Evolutionary conservation across 2,329 filamentous ascomycete genomes (phyloP), one percentile per base, ranked within the genome.

Genomic region (Rachicladosporium sp.): DNA sequence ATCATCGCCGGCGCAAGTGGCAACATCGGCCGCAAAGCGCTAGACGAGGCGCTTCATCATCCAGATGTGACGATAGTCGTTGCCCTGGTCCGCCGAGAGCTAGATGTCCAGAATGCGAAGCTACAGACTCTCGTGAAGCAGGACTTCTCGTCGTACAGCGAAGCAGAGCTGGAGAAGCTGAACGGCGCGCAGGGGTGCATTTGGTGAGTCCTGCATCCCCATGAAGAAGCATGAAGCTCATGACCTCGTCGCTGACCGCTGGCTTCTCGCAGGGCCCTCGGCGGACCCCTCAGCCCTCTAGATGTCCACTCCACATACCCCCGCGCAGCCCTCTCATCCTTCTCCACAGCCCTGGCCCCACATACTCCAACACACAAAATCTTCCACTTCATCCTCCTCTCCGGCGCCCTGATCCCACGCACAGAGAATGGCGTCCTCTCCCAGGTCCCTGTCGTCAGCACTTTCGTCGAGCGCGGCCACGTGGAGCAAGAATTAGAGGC

Each of bases 1-100:
- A 70, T 78, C 40, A 56, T 78, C 15, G 66, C 70, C 3, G 73
- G 74, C 27, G 62, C 60, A 10, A 78, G 71, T 10, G 74, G 74
- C 42, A 64, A 65, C 46, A 66, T 74, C 27, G 74, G 74, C 37
- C 49, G 60, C 21, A 67, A 67, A 46, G 61, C 74, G 13, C 62
- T 77, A 30, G 52, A 58, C 4, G 64, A 67, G 43, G 70, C 69
- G 48, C 61, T 78, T 31, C 50, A 52, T 2, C 57, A 67, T 43
- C 55, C 63, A 2, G 46, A 53, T 40, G 68, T 78, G 49, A 71
- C 66, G 0, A 68, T 67, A 13, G 57, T 75, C 31, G 55, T 73
- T 38, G 65, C 69, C 12, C 59, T 78, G 8, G 68, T 68, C 3
- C 66, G 73, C 7, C 66, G 65, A 10, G 57, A 64, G 4, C 58